phyloP scores from a whole-genome alignment of 352 stramenopile genomes.

The Pythium vanterpoolii region DNA sequence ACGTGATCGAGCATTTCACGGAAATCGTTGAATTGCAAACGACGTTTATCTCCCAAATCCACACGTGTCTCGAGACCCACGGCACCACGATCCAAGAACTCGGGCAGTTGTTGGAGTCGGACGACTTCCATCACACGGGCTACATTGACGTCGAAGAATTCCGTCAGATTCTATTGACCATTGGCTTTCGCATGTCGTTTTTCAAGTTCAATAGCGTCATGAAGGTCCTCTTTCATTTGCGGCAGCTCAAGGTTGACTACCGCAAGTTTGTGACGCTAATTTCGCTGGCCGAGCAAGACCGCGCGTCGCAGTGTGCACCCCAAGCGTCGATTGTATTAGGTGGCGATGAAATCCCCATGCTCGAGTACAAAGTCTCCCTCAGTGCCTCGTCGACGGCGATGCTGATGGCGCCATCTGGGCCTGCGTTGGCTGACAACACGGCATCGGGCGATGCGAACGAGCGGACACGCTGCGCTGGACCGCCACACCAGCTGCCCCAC shows the following conservation, averaged over 20 bases:
- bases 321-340: constrained; percentile 9
- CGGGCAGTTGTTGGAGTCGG: background rate
- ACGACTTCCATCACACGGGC: constrained; percentile 2
- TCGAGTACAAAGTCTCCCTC: constrained; percentile 13
- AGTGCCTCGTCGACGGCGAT: constrained; percentile 8
- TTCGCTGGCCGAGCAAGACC: constrained; percentile 15
- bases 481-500: background rate
- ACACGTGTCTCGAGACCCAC: constrained; percentile 7
- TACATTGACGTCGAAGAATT: constrained; percentile 22
- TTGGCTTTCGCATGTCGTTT: constrained; percentile 23
- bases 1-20: constrained; percentile 21
- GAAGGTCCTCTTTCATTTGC: constrained; percentile 19
- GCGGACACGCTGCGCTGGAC: background rate
- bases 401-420: background rate
- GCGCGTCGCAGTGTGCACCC: background rate
- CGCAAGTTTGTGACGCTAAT: constrained; percentile 24
- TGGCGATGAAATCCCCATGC: constrained; percentile 7
- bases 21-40: constrained; percentile 14
- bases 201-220: constrained; percentile 24
- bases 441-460: background rate
- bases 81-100: constrained; percentile 4
- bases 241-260: constrained; percentile 25
- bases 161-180: constrained; percentile 13
- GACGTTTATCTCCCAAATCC: constrained; percentile 10
- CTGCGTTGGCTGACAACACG: background rate